Percentiles rank a stretch among this genome's conserved stretches.
Conservation (phyloP, 164 flowering plant genomes). For the Tinospora cordifolia region DNA sequence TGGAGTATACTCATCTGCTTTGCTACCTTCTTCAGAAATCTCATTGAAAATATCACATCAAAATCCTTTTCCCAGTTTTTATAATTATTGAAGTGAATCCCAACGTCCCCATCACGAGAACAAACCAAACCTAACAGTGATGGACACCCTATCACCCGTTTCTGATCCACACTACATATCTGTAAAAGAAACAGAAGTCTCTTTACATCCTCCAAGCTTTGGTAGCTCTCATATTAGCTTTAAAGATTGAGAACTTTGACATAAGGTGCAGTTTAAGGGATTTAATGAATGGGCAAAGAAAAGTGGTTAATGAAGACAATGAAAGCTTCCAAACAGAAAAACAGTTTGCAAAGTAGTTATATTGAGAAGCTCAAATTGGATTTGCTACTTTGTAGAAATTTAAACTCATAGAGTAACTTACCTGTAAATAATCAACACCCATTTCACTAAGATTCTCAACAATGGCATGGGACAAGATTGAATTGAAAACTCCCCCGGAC, state of each 20-base stretch:
- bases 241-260: not conserved
- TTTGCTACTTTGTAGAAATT: not conserved
- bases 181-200: constrained; percentile 21
- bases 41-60: constrained; percentile 50
- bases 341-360: no score
- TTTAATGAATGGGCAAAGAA: not conserved
- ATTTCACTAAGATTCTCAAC: constrained; percentile 36
- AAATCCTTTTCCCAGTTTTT: constrained; percentile 29
- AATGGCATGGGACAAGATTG: constrained; percentile 48
- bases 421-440: constrained; percentile 78
- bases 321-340: no score
- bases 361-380: not conserved
- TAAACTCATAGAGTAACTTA: constrained; percentile 18
- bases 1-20: constrained; percentile 38
- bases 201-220: not conserved
- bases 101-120: constrained; percentile 48
- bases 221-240: not conserved
- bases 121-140: constrained; percentile 45
- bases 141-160: constrained; percentile 20
- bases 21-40: constrained; percentile 40
- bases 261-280: no score
- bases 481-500: constrained; percentile 67
- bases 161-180: constrained; percentile 38
- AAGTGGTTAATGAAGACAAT: no score
- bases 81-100: constrained; percentile 30